phyloP scores from a whole-genome alignment of 345 rosid species.

The Nasturtium officinale region DNA sequence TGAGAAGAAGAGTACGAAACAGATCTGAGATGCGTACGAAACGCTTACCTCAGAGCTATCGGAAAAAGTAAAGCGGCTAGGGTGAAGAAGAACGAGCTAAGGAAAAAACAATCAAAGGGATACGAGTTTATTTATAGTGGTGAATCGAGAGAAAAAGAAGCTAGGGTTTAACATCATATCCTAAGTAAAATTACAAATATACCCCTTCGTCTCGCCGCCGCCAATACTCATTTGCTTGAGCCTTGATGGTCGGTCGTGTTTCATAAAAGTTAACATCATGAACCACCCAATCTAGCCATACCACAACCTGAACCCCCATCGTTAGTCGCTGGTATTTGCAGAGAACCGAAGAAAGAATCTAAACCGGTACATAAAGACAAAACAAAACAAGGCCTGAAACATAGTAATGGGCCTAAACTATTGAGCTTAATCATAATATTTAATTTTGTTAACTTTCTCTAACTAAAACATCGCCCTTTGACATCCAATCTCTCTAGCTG shows the following conservation, averaged over 20 bases:
- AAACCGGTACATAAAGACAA: neutral
- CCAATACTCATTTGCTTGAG: neutral
- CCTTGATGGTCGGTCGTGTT: neutral
- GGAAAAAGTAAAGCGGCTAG: slow-evolving; percentile 5
- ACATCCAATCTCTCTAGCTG: no score
- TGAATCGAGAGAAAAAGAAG: neutral
- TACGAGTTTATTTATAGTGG: neutral
- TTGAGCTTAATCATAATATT: no score
- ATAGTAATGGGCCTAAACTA: neutral
- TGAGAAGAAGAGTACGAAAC: neutral
- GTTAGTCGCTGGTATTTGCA: slow-evolving; percentile 33
- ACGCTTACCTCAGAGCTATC: slow-evolving; percentile 1
- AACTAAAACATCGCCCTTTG: neutral
- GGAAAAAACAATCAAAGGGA: neutral
- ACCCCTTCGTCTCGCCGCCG: slow-evolving; percentile 17
- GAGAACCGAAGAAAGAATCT: neutral
- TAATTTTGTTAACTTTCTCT: neutral
- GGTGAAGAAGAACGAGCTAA: neutral
- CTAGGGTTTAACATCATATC: neutral
- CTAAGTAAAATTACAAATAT: neutral
- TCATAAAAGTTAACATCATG: no score
- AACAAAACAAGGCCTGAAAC: neutral
- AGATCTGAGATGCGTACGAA: neutral
- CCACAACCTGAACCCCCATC: slow-evolving; percentile 44
- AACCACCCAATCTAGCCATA: slow-evolving; percentile 44